Conservation (phyloP, 208 protist genomes). For the Trypanosomatidae sp. region DNA sequence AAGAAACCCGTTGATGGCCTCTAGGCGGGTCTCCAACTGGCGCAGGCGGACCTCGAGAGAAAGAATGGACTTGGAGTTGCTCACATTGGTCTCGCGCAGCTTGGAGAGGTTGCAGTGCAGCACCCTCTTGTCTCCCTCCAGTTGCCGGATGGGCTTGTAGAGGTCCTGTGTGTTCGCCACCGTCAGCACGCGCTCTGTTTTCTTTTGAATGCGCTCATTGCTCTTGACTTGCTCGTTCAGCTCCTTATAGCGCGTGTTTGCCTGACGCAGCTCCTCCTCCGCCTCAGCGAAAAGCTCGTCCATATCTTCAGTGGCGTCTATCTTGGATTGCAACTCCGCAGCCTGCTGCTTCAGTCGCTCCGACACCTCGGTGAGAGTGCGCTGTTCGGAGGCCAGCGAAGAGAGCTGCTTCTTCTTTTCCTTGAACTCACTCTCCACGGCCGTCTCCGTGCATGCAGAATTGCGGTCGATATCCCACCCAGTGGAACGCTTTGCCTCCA, state of each 20-base stretch:
- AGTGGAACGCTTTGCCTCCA: constrained; percentile 59
- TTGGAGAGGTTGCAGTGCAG: constrained; percentile 72
- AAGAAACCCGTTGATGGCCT: constrained; percentile 74
- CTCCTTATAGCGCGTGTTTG: constrained; percentile 36
- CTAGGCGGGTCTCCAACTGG: constrained; percentile 73
- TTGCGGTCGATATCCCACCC: constrained; percentile 43
- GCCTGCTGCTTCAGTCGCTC: constrained; percentile 52
- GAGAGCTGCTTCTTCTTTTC: constrained; percentile 30
- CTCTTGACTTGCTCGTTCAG: constrained; percentile 60
- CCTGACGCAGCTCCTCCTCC: constrained; percentile 43
- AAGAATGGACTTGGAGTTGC: constrained; percentile 77
- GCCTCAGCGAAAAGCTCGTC: constrained; percentile 55
- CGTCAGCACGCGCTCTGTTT: constrained; percentile 77
- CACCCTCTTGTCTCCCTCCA: constrained; percentile 79
- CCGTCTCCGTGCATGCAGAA: constrained; percentile 14
- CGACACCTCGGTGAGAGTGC: constrained; percentile 32
- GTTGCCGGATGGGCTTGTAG: constrained; percentile 64
- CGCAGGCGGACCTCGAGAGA: constrained; percentile 74
- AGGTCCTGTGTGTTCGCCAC: constrained; percentile 34
- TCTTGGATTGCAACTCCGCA: constrained; percentile 39
- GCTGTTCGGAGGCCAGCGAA: constrained; percentile 34
- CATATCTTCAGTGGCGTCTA: constrained; percentile 42
- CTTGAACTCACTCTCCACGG: constrained; percentile 53
- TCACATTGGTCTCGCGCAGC: constrained; percentile 63
- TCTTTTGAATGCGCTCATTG: constrained; percentile 74